A percentile compares a stretch with the other conserved stretches of the same genome.
Conservation (phyloP, 257 asterid genomes). For the Nemophila menziesii region DNA sequence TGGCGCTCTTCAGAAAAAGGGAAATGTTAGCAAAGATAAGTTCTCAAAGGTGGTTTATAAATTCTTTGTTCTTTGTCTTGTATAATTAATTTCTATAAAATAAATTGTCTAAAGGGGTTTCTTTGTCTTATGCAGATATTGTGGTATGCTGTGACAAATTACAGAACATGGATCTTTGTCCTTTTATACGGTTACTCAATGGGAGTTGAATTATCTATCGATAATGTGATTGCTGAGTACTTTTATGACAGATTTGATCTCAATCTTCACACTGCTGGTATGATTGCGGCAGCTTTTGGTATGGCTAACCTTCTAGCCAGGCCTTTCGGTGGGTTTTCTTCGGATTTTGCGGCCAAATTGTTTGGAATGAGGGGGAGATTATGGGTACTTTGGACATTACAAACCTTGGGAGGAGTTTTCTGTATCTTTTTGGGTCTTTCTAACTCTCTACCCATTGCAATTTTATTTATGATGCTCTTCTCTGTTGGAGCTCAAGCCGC, state of each 20-base stretch:
- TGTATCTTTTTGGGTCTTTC: slow-evolving; percentile 42
- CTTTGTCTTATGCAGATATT: slow-evolving; percentile 21
- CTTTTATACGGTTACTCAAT: slow-evolving; percentile 56
- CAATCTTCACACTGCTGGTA: slow-evolving; percentile 38
- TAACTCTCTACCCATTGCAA: slow-evolving; percentile 23
- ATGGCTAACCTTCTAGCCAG: slow-evolving; percentile 51
- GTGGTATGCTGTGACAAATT: slow-evolving; percentile 47
- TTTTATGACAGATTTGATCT: slow-evolving; percentile 57
- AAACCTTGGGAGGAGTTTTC: slow-evolving; percentile 47
- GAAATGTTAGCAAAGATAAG: slow-evolving; percentile 33
- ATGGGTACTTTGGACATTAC: slow-evolving; percentile 47
- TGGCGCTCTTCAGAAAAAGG: slow-evolving; percentile 31
- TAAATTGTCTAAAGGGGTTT: background rate
- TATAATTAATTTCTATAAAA: no score
- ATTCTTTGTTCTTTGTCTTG: no score
- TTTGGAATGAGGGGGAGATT: slow-evolving; percentile 67
- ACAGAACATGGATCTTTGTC: slow-evolving; percentile 61
- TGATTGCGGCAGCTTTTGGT: slow-evolving; percentile 49
- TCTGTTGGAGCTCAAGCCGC: slow-evolving; percentile 46
- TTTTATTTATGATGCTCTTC: slow-evolving; percentile 48
- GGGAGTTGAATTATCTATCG: slow-evolving; percentile 56
- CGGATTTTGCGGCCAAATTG: slow-evolving; percentile 26
- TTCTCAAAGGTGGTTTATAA: slow-evolving; percentile 46
- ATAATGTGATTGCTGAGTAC: slow-evolving; percentile 52
- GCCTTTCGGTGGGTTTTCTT: slow-evolving; percentile 50